phyloP scores from a whole-genome alignment of 2,329 filamentous ascomycete species.

The Clarireedia hainanense region DNA sequence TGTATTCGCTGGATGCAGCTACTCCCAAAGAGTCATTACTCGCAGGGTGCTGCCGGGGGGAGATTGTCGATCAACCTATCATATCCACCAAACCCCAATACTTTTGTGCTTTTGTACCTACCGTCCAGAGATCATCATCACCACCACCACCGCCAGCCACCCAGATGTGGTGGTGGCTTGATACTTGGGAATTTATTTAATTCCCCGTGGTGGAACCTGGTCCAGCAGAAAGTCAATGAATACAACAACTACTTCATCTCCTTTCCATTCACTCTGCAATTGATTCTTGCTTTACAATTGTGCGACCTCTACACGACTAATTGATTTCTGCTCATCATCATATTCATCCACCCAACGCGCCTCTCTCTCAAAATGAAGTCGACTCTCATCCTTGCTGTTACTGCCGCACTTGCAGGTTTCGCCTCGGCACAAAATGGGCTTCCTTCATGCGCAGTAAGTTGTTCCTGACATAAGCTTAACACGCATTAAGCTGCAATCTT shows the following conservation, averaged over 20 bases:
- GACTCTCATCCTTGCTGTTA: constrained; percentile 31
- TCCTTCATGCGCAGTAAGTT: constrained; percentile 49
- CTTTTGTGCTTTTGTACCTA: too few species aligned
- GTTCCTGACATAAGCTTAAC: neutral
- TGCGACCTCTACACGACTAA: neutral
- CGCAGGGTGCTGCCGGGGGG: neutral
- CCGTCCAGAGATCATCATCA: too few species aligned
- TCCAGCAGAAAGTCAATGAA: too few species aligned
- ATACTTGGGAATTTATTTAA: too few species aligned
- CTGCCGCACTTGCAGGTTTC: constrained; percentile 45
- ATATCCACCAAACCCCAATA: neutral
- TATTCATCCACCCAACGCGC: neutral
- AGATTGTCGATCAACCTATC: neutral
- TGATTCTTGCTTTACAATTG: neutral
- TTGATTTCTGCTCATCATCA: neutral
- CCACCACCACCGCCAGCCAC: too few species aligned
- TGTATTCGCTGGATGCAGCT: too few species aligned
- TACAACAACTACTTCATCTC: neutral
- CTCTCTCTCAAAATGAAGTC: constrained; percentile 9
- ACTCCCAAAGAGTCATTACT: neutral
- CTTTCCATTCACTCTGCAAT: neutral
- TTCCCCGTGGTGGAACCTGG: too few species aligned
- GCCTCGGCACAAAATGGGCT: constrained; percentile 42
- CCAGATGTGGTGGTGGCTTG: neutral
- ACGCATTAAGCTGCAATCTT: neutral